Base-by-base conservation (phyloP, 2,329 filamentous ascomycete species). In the Eutypa lata region DNA sequence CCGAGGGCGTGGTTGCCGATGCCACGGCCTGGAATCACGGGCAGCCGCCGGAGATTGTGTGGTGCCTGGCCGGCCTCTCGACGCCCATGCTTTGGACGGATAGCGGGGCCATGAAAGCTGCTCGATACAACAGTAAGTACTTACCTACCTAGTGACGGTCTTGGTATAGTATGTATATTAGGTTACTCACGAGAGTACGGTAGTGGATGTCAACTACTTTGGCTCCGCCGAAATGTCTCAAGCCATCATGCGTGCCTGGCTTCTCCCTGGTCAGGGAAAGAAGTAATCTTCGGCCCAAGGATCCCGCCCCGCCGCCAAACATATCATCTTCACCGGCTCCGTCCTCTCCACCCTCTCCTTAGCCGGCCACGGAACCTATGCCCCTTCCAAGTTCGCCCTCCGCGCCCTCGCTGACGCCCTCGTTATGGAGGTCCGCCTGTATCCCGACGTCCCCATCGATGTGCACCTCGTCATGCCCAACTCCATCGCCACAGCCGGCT, bases 311-410 rank as follows among this genome's bases (percentile, higher is more conserved):
- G 71, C 77, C 53, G 75, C 84, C 18, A 81, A 86, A 49, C 91
- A 96, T 69, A 79, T 97, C 60, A 84, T 97, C 66, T 89, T 97
- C 71, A 97, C 92, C 1, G 85, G 85, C 24, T 92, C 88, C 16
- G 80, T 86, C 11, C 73, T 86, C 19, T 87, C 87, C 1, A 87
- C 94, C 61, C 84, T 86, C 59, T 82, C 89, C 13, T 70, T 96
- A 28, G 84, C 86, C 5, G 93, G 93, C 35, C 97, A 97, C 69
- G 78, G 77, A 0, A 82, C 89, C 0, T 97, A 97, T 70, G 80
- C 84, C 1, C 90, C 91, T 2, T 80, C 87, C 50, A 97, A 97
- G 73, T 86, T 87, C 52, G 93, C 92, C 2, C 78, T 97, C 59
- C 84, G 90, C 53, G 86, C 84, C 21, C 78, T 97, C 24, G 87